phyloP scores from a whole-genome alignment of 495 filamentous ascomycete genomes.

The Trichoderma orchidacearum region DNA sequence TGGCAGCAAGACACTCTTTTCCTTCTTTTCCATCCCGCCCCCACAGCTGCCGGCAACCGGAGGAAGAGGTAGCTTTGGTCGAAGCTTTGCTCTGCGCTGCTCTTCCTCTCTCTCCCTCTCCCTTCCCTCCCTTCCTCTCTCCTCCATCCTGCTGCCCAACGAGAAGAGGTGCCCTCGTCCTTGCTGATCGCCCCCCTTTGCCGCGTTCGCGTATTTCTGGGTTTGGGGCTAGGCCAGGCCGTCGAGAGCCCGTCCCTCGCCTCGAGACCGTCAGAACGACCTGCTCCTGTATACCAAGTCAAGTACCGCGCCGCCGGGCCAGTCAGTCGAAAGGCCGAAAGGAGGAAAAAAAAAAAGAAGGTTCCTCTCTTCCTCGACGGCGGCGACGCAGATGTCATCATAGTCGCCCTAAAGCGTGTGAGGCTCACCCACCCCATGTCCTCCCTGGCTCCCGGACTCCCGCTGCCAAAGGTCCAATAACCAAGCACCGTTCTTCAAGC shows the following conservation, averaged over 20 bases:
- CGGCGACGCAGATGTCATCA: neutral
- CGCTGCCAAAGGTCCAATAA: neutral
- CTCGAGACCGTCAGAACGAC: neutral
- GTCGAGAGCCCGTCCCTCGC: neutral
- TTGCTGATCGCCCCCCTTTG: neutral
- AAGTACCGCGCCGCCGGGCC: neutral
- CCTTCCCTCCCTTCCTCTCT: neutral
- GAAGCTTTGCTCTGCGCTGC: neutral
- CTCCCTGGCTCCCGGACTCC: slow-evolving; percentile 1
- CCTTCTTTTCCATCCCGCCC: neutral
- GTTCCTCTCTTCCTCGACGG: neutral
- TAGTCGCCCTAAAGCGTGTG: neutral
- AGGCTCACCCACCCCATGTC: slow-evolving; percentile 1
- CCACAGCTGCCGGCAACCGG: slow-evolving; percentile 1
- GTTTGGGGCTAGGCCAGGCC: neutral
- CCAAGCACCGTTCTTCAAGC: neutral
- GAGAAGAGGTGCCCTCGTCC: neutral
- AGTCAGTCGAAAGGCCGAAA: no score
- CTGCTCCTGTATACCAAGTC: no score
- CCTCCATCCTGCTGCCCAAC: neutral
- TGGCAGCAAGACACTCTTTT: neutral
- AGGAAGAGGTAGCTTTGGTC: neutral
- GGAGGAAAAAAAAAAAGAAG: no score
- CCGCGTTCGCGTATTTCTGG: neutral
- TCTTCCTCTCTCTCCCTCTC: neutral